Percentiles rank a stretch among this genome's conserved stretches.
phyloP scores from a whole-genome alignment of 192 early-diverging fungal species.

The Umbelopsis ramanniana region DNA sequence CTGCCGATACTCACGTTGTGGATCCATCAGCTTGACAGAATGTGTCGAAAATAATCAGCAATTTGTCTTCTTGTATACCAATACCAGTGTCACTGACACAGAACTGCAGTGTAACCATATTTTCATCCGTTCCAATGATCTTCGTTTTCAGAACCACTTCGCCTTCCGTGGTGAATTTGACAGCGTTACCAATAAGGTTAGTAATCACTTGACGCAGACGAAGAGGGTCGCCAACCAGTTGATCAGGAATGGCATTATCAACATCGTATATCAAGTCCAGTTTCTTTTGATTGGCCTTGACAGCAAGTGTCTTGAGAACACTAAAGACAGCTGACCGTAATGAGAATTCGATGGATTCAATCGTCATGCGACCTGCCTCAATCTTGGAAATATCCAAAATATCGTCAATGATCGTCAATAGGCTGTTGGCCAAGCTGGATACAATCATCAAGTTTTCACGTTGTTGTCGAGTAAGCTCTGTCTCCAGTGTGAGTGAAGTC shows the following conservation, averaged over 20 bases:
- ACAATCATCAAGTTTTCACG: conserved; percentile 84
- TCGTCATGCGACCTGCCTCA: conserved; percentile 82
- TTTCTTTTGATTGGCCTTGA: conserved; percentile 77
- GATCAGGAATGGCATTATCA: conserved; percentile 70
- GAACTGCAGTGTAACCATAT: conserved; percentile 63
- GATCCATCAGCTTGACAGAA: conserved; percentile 85
- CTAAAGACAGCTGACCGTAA: conserved; percentile 64
- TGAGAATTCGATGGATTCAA: conserved; percentile 74
- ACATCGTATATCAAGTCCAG: conserved; percentile 69
- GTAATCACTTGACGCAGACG: conserved; percentile 80
- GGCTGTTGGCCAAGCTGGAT: conserved; percentile 68
- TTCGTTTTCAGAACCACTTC: conserved; percentile 63
- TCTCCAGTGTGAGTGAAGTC: conserved; percentile 75
- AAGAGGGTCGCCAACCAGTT: conserved; percentile 75
- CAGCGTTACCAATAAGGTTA: conserved; percentile 82
- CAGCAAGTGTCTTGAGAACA: conserved; percentile 72
- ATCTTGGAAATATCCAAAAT: conserved; percentile 87
- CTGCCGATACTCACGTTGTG: conserved; percentile 51
- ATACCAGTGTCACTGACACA: conserved; percentile 84
- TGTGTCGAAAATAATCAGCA: conserved; percentile 76
- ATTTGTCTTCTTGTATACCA: conserved; percentile 80
- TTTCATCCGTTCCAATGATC: conserved; percentile 42
- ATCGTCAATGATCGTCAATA: conserved; percentile 81
- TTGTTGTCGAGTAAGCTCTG: conserved; percentile 77
- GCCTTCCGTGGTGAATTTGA: conserved; percentile 84